Evolutionary conservation across 176 grass and related monocot species (phyloP).

Genomic region (Avena insularis): DNA sequence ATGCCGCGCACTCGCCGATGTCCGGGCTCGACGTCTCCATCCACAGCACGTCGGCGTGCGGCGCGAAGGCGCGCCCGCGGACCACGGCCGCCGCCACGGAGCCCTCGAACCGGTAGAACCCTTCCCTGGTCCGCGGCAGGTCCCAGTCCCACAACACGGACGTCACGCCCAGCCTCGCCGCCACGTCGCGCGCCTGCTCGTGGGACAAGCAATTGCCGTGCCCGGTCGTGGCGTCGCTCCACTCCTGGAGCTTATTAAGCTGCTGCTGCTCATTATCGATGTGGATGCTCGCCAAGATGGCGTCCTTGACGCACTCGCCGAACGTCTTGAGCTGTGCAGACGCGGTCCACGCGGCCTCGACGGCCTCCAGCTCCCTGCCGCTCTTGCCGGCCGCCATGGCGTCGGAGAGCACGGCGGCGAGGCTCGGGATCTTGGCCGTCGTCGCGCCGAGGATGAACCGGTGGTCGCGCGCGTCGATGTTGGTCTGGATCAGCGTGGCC

Average conservation of each 20-base stretch:
- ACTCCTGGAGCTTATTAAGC: slow-evolving; percentile 51
- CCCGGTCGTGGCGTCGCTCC: slow-evolving; percentile 48
- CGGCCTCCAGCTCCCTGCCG: slow-evolving; percentile 72
- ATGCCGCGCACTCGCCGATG: slow-evolving; percentile 70
- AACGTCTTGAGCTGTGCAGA: slow-evolving; percentile 75
- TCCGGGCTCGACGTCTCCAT: slow-evolving; percentile 97
- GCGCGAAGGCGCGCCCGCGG: slow-evolving; percentile 71
- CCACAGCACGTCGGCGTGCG: slow-evolving; percentile 86
- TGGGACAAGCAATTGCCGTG: slow-evolving; percentile 61
- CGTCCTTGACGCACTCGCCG: slow-evolving; percentile 60
- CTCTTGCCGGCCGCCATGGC: slow-evolving; percentile 33
- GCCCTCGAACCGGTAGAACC: slow-evolving; percentile 86
- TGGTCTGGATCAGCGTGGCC: slow-evolving; percentile 50
- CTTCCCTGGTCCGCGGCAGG: slow-evolving; percentile 79
- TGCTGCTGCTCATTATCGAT: slow-evolving; percentile 44
- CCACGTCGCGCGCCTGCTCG: slow-evolving; percentile 63
- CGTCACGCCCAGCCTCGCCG: slow-evolving; percentile 58
- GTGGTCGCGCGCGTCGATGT: no score
- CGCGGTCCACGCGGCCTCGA: slow-evolving; percentile 70
- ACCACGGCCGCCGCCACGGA: slow-evolving; percentile 78
- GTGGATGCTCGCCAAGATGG: slow-evolving; percentile 30
- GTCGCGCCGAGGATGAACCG: no score
- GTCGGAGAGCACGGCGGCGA: no score
- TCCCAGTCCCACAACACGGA: slow-evolving; percentile 95
- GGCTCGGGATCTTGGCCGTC: no score